Percentiles rank a stretch among this genome's conserved stretches.
These are phyloP conservation scores for Rhizopogon vinicolor DNA, from an alignment of 768 basidiomycete genomes.

Conservation along the genomic window DNA sequence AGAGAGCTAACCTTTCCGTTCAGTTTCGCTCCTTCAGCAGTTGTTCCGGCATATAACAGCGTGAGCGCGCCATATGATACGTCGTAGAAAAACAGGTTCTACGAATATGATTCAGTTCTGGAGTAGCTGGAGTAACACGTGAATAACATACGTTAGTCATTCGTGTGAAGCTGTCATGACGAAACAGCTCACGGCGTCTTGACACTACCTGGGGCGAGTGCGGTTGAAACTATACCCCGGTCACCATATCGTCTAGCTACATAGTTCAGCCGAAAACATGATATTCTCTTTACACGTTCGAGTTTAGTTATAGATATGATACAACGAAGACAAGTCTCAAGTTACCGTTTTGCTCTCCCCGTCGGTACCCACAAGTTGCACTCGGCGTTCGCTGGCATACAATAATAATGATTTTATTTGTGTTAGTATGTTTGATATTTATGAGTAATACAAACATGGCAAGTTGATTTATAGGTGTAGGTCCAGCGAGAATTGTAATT, in stretches of 20 bases:
- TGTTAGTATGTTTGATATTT: too few species aligned
- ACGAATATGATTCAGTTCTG: background rate
- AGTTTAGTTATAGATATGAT: background rate
- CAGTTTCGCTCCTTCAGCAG: too few species aligned
- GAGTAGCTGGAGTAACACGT: too few species aligned
- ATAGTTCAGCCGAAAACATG: too few species aligned
- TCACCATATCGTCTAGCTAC: conserved; percentile 14
- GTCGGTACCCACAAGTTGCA: too few species aligned
- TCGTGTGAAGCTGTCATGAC: background rate
- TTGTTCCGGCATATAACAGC: too few species aligned
- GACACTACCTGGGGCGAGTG: conserved; percentile 31
- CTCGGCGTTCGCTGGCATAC: too few species aligned
- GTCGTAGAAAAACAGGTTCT: conserved; percentile 18
- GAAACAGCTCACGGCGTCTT: background rate
- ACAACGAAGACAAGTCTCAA: background rate
- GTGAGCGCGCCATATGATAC: background rate
- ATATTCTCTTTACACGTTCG: conserved; percentile 33
- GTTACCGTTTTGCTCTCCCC: too few species aligned
- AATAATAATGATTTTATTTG: too few species aligned
- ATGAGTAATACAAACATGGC: too few species aligned
- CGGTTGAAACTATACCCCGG: conserved; percentile 38
- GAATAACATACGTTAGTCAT: conserved; percentile 1
- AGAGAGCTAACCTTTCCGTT: conserved; percentile 5
- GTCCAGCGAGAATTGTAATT: too few species aligned
- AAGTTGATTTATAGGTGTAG: too few species aligned